Base-by-base conservation (phyloP, 2,329 filamentous ascomycete species). In the Colletotrichum godetiae region DNA sequence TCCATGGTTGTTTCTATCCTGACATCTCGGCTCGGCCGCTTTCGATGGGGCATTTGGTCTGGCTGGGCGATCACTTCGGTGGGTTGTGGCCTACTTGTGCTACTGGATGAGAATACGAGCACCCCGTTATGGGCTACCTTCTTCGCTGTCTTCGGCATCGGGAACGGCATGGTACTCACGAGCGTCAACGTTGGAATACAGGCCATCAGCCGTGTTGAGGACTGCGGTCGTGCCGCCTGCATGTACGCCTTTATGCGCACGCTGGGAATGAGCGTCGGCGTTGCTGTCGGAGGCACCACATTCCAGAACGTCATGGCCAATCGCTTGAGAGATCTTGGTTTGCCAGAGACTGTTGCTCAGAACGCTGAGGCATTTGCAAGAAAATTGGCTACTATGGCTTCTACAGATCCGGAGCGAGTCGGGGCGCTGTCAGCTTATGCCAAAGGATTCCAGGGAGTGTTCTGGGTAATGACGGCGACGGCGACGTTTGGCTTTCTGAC, bases 211-310 rank as follows among this genome's bases (percentile, higher is more conserved):
- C 76, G 76, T 55, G 70, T 77, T 0, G 78, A 81, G 53, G 78
- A 84, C 56, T 75, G 75, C 29, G 79, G 78, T 1, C 78, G 80
- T 46, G 81, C 85, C 1, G 79, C 80, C 0, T 78, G 77, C 37
- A 83, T 82, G 82, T 84, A 82, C 73, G 79, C 77, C 1, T 82
- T 83, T 74, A 78, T 82, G 13, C 80, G 80, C 27, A 82, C 80
- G 6, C 79, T 86, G 68, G 86, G 86, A 1, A 85, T 86, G 84
- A 81, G 82, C 12, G 72, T 85, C 29, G 85, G 85, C 11, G 80
- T 87, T 5, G 83, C 84, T 22, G 75, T 84, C 10, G 80, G 81
- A 3, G 81, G 80, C 5, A 79, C 82, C 0, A 75, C 86, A 8
- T 83, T 87, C 61, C 78, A 86, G 67, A 86, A 84, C 62, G 35